A percentile compares a stretch with the other conserved stretches of the same genome.
Evolutionary conservation across 164 flowering plant genomes (phyloP).

Genomic region (Piper betle): DNA sequence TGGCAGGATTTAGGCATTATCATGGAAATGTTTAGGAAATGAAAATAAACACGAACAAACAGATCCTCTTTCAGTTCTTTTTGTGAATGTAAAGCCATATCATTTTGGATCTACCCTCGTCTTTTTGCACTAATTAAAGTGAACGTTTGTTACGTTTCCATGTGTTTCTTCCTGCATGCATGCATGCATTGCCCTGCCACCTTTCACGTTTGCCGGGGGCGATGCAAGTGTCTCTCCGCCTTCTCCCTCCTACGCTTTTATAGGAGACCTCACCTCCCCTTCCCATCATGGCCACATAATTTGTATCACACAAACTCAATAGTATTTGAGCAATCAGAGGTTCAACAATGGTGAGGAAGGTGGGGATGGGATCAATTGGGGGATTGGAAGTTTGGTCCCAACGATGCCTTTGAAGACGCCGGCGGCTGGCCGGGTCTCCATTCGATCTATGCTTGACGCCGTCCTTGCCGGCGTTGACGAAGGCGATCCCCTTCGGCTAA

Average conservation of each 20-base stretch:
- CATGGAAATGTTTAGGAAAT: no score
- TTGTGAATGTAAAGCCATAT: no score
- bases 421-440: slow-evolving; percentile 9
- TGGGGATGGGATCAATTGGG: background rate
- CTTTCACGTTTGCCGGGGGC: no score
- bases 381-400: slow-evolving; percentile 18
- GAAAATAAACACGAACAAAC: no score
- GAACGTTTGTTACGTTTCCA: no score
- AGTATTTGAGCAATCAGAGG: background rate
- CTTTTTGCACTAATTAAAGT: no score
- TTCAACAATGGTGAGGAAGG: background rate
- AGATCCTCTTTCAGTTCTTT: no score
- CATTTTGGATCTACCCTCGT: no score
- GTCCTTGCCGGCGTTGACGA: slow-evolving; percentile 9
- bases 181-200: no score
- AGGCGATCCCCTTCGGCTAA: slow-evolving; percentile 30
- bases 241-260: background rate
- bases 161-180: no score
- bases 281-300: background rate
- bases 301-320: background rate
- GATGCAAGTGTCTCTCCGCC: background rate
- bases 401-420: slow-evolving; percentile 12
- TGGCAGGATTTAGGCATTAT: no score
- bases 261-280: background rate
- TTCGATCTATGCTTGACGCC: slow-evolving; percentile 14